Evolutionary conservation across 1,139 yeast species (phyloP).

Genomic region (Protomyces macrosporus): DNA sequence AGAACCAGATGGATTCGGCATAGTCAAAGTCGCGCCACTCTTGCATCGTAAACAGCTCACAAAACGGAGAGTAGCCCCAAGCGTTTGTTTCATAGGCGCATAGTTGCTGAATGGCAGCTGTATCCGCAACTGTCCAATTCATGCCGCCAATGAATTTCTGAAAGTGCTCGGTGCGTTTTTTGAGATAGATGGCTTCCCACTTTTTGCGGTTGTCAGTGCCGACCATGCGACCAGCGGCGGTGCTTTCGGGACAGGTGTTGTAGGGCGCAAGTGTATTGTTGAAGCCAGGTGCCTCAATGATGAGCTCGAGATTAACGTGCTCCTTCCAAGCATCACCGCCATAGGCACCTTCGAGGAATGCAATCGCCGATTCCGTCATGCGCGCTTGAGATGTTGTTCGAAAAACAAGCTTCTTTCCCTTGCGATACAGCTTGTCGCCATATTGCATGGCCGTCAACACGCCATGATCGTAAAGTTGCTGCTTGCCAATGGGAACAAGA

Average conservation of each 20-base stretch:
- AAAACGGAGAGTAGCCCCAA: slow-evolving; percentile 47
- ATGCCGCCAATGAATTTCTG: slow-evolving; percentile 52
- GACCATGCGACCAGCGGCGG: neutral
- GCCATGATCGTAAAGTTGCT: slow-evolving; percentile 22
- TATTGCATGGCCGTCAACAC: slow-evolving; percentile 16
- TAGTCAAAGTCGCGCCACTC: slow-evolving; percentile 51
- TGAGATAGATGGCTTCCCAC: slow-evolving; percentile 17
- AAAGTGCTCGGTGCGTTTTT: slow-evolving; percentile 69
- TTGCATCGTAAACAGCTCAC: slow-evolving; percentile 47
- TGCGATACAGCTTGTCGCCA: slow-evolving; percentile 5
- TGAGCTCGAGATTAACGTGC: slow-evolving; percentile 22
- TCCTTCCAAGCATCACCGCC: slow-evolving; percentile 14
- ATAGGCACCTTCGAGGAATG: slow-evolving; percentile 21
- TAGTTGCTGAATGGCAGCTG: slow-evolving; percentile 41
- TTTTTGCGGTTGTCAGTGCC: slow-evolving; percentile 6
- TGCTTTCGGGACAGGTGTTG: slow-evolving; percentile 1
- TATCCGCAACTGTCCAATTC: slow-evolving; percentile 36
- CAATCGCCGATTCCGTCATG: slow-evolving; percentile 18
- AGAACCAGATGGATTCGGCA: slow-evolving; percentile 44
- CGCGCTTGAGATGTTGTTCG: slow-evolving; percentile 24
- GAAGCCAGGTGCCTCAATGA: slow-evolving; percentile 9
- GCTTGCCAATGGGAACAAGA: slow-evolving; percentile 23
- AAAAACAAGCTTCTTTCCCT: slow-evolving; percentile 10
- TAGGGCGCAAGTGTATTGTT: slow-evolving; percentile 24
- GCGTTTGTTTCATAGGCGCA: slow-evolving; percentile 52